These are phyloP conservation scores for Sicyos baderoa DNA, from an alignment of 306 rosid species.

Conservation along the genomic window DNA sequence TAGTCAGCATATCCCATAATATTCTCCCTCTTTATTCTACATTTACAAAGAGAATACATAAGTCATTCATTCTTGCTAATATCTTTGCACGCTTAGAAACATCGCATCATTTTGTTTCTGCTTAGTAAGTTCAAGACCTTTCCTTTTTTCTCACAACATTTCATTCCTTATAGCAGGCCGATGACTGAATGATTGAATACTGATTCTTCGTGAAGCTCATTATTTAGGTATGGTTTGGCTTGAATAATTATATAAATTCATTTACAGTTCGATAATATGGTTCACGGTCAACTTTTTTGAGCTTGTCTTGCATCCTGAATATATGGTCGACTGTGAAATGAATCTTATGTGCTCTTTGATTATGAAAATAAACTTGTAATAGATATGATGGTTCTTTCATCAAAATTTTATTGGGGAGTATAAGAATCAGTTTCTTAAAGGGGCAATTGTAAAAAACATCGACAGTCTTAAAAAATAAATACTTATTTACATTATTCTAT, in stretches of 20 bases:
- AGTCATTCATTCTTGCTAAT: not conserved
- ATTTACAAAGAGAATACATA: not conserved
- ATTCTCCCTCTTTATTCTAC: not conserved
- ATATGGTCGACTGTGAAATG: not conserved
- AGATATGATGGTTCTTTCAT: not conserved
- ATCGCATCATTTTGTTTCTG: not conserved
- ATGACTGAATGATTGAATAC: slow-evolving; percentile 6
- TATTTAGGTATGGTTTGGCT: slow-evolving; percentile 7
- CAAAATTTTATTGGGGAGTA: not conserved
- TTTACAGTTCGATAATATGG: not conserved
- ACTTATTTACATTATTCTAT: not conserved
- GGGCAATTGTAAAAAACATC: not conserved
- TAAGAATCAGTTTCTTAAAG: not conserved
- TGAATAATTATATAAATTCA: not conserved
- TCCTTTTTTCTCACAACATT: slow-evolving; percentile 8
- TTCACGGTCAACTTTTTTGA: not conserved
- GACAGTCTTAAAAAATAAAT: not conserved
- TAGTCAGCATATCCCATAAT: not conserved
- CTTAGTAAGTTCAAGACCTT: not conserved
- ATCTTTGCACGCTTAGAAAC: not conserved
- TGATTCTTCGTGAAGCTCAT: not conserved
- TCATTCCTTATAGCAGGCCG: slow-evolving; percentile 5
- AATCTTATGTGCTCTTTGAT: not conserved
- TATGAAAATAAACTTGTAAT: not conserved
- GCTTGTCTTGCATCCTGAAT: too few relatives aligned